These are phyloP conservation scores for Vinca minor DNA, from an alignment of 257 asterid genomes.

Conservation along the genomic window DNA sequence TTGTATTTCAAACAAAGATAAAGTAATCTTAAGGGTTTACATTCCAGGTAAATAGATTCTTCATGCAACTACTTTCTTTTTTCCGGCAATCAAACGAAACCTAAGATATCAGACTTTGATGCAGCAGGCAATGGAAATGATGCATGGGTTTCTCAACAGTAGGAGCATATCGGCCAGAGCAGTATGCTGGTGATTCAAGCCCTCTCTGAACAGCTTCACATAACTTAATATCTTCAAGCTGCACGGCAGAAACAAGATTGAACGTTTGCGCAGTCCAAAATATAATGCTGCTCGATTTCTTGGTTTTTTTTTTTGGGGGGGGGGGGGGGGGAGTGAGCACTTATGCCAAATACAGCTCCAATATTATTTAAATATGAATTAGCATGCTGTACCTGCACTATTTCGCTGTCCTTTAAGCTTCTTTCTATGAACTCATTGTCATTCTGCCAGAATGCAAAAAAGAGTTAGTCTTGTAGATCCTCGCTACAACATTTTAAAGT, in stretches of 20 bases:
- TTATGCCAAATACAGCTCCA: no score
- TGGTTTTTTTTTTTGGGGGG: no score
- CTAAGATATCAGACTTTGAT: constrained; percentile 25
- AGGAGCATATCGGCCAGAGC: constrained; percentile 61
- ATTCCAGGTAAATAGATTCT: no score
- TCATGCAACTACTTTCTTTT: no score
- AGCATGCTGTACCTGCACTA: constrained; percentile 53
- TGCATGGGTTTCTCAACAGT: constrained; percentile 82
- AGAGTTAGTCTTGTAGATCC: not conserved
- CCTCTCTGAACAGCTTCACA: constrained; percentile 68
- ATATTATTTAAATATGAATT: not conserved
- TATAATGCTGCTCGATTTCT: no score
- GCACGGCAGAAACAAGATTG: constrained; percentile 12
- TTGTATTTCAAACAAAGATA: no score
- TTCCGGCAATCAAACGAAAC: no score
- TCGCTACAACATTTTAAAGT: not conserved
- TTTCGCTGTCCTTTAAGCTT: constrained; percentile 61
- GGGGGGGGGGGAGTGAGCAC: no score
- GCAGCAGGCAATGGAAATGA: constrained; percentile 62
- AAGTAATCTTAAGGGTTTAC: no score
- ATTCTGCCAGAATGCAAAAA: constrained; percentile 30
- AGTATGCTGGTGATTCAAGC: constrained; percentile 65
- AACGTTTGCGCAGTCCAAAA: no score
- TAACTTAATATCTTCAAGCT: constrained; percentile 57
- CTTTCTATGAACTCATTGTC: constrained; percentile 33